Percentiles rank a stretch among this genome's conserved stretches.
phyloP scores from a whole-genome alignment of 495 filamentous ascomycete genomes.

The Xylaria sp. region DNA sequence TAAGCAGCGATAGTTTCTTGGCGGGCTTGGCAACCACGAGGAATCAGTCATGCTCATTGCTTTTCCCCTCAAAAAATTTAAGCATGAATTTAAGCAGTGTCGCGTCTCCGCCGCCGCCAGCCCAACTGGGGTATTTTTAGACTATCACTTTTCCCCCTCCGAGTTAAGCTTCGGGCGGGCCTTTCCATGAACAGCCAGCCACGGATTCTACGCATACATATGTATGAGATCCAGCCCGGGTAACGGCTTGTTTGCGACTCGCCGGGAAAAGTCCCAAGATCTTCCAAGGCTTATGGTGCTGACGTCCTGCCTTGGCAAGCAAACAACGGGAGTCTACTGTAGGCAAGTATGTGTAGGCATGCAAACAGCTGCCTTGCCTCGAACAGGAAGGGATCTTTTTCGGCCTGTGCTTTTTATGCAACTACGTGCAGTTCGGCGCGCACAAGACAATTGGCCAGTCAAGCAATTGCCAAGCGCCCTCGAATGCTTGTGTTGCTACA shows the following conservation, averaged over 20 bases:
- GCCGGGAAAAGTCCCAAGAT: slow-evolving; percentile 10
- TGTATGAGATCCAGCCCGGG: neutral
- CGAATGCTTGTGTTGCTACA: slow-evolving; percentile 22
- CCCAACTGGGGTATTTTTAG: slow-evolving; percentile 26
- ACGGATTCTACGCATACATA: too few relatives aligned
- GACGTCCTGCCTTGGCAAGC: slow-evolving; percentile 23
- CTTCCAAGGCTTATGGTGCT: slow-evolving; percentile 21
- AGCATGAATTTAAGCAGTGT: slow-evolving; percentile 59
- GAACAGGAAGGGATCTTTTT: neutral
- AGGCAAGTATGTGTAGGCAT: too few relatives aligned
- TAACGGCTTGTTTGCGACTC: slow-evolving; percentile 25
- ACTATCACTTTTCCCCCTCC: slow-evolving; percentile 13
- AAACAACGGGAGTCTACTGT: slow-evolving; percentile 12
- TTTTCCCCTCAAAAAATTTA: slow-evolving; percentile 40
- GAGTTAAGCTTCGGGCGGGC: slow-evolving; percentile 23
- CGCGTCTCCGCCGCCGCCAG: slow-evolving; percentile 19
- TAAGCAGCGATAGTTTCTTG: slow-evolving; percentile 29
- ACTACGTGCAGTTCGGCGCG: neutral
- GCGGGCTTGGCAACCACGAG: slow-evolving; percentile 44
- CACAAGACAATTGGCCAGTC: slow-evolving; percentile 6
- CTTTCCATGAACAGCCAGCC: slow-evolving; percentile 17
- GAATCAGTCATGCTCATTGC: slow-evolving; percentile 22
- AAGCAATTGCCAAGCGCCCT: slow-evolving; percentile 16
- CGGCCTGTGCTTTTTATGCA: neutral
- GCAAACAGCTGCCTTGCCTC: slow-evolving; percentile 13